Percentiles rank a stretch among this genome's conserved stretches.
Evolutionary conservation across 2,329 filamentous ascomycete genomes (phyloP).

Genomic region (Neodidymelliopsis sp.): DNA sequence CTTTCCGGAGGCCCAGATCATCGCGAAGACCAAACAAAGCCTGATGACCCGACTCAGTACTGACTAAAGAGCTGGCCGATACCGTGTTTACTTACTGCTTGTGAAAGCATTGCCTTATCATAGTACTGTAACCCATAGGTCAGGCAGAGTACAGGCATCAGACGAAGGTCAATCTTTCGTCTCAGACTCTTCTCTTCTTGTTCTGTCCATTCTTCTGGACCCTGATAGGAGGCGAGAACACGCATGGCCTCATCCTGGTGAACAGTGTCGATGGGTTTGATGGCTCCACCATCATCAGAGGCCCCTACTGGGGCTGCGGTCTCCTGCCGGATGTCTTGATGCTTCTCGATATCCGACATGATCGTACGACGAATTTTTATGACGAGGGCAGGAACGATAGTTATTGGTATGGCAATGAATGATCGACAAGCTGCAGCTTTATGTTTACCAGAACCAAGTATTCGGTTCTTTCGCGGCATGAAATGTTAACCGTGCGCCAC

Average conservation of each 20-base stretch:
- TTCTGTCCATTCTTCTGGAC: conserved; percentile 53
- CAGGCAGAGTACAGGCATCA: conserved; percentile 33
- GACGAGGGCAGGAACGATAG: not conserved
- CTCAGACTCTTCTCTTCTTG: conserved; percentile 45
- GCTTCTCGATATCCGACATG: conserved; percentile 25
- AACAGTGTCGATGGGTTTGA: conserved; percentile 15
- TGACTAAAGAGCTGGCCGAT: not conserved
- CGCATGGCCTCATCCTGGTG: conserved; percentile 16
- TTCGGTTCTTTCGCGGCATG: conserved; percentile 14
- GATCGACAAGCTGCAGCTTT: conserved; percentile 25
- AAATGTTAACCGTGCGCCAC: conserved; percentile 15
- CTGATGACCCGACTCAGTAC: conserved; percentile 15
- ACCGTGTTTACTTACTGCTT: conserved; percentile 57
- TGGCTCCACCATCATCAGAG: conserved; percentile 12
- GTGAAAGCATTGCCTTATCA: conserved; percentile 58
- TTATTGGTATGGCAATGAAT: not conserved
- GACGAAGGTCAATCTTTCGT: conserved; percentile 30
- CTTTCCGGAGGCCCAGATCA: conserved; percentile 45
- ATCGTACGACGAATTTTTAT: conserved; percentile 2
- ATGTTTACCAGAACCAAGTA: conserved; percentile 21
- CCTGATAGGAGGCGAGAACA: conserved; percentile 52
- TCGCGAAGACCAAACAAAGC: conserved; percentile 41
- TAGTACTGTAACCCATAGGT: conserved; percentile 36
- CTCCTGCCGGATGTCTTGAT: conserved; percentile 21
- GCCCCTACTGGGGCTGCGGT: conserved; percentile 2